A percentile compares a stretch with the other conserved stretches of the same genome.
These are phyloP conservation scores for Rhynchospora pubera DNA, from an alignment of 176 grass and related monocot species.

Conservation along the genomic window DNA sequence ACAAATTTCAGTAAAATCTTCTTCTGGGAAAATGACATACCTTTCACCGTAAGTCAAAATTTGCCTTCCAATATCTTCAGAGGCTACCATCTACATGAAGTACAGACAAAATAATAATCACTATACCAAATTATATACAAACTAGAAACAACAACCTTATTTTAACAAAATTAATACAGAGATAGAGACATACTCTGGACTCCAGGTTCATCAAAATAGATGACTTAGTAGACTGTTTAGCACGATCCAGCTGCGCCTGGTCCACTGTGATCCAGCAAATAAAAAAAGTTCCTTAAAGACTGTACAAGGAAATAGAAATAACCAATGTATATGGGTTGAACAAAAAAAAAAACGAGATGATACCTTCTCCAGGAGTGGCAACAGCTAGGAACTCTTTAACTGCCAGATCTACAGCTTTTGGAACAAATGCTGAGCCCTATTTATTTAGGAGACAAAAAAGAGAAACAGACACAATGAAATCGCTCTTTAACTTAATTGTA, in stretches of 20 bases:
- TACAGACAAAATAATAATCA: background rate
- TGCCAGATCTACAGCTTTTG: constrained; percentile 87
- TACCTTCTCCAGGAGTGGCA: constrained; percentile 88
- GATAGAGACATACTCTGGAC: constrained; percentile 42
- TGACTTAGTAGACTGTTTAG: constrained; percentile 76
- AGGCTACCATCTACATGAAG: constrained; percentile 40
- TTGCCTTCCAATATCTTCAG: constrained; percentile 74
- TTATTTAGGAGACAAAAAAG: constrained; percentile 14
- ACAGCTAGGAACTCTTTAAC: constrained; percentile 66
- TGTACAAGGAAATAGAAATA: constrained; percentile 16
- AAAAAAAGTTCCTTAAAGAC: constrained; percentile 12
- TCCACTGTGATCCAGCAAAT: constrained; percentile 49
- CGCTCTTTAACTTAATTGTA: background rate
- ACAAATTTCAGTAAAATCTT: background rate
- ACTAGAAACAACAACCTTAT: background rate
- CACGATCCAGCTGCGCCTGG: constrained; percentile 72
- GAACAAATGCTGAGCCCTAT: constrained; percentile 69
- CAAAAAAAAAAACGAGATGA: background rate
- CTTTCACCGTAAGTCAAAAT: constrained; percentile 88
- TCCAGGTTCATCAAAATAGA: constrained; percentile 62
- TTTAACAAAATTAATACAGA: constrained; percentile 1
- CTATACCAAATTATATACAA: background rate
- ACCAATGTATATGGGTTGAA: background rate
- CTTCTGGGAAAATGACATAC: constrained; percentile 25
- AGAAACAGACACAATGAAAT: constrained; percentile 1